Conservation (phyloP, 192 early-diverging fungal species). For the Phycomyces nitens region DNA sequence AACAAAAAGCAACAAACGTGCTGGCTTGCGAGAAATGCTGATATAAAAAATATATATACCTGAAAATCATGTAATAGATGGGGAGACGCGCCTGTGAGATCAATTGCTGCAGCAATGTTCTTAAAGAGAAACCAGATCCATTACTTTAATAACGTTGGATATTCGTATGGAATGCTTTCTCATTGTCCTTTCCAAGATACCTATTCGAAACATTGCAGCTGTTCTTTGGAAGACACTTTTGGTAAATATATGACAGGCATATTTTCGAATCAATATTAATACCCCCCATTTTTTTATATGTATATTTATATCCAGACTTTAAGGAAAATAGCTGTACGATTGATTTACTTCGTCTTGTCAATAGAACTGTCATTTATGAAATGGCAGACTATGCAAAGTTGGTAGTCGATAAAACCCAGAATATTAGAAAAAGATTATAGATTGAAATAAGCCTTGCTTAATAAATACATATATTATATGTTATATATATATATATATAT, state of each 20-base stretch:
- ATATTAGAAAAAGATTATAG: too few relatives aligned
- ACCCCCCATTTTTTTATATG: background rate
- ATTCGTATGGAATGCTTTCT: conserved; percentile 52
- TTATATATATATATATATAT: too few relatives aligned
- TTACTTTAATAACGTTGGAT: conserved; percentile 74
- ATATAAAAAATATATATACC: too few relatives aligned
- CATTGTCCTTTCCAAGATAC: conserved; percentile 66
- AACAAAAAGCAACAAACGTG: too few relatives aligned
- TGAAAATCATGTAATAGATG: conserved; percentile 35
- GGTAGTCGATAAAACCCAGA: too few relatives aligned
- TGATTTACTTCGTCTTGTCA: conserved; percentile 2
- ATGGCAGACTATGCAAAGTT: conserved; percentile 10
- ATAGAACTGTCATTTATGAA: conserved; percentile 1
- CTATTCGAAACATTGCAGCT: conserved; percentile 41
- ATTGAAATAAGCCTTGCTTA: too few relatives aligned
- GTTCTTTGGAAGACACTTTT: conserved; percentile 40
- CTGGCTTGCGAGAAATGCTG: too few relatives aligned
- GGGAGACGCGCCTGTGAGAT: conserved; percentile 68
- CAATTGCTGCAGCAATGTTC: conserved; percentile 62
- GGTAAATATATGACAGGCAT: conserved; percentile 33
- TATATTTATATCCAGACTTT: conserved; percentile 3
- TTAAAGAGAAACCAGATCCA: conserved; percentile 61
- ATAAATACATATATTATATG: too few relatives aligned
- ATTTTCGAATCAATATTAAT: background rate
- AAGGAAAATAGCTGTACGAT: conserved; percentile 4